Evolutionary conservation across 176 grass and related monocot genomes (phyloP), one percentile per base, ranked within the genome.

Genomic region (Carex myosuroides): DNA sequence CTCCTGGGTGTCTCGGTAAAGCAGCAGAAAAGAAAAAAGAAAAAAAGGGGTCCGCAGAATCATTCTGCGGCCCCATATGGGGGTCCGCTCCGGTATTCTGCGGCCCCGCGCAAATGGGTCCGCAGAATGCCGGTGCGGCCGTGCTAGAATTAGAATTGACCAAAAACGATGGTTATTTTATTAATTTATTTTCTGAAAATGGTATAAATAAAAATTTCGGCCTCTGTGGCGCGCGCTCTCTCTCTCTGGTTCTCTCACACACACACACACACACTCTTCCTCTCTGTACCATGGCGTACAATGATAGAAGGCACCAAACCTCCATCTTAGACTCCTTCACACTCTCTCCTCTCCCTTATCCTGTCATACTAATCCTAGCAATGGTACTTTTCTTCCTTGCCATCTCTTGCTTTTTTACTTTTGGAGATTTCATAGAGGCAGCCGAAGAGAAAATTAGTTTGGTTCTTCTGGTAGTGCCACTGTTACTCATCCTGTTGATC

Each of bases 401-500:
- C 12, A 83, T 68, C 11, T 90, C 88, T 13, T 94, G 88, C 90
- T 92, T 94, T 86, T 92, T 94, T 88, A 88, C 68, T 17, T 92
- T 85, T 84, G 93, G 90, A 79, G 85, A 89, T 33, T 93, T 98
- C 91, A 85, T 95, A 5, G 91, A 95, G 91, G 84, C 84, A 20
- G 88, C 89, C 1, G n/a, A 88, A 88, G 88, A 90, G 90, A 75
- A 89, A 79, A 64, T 95, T 46, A 95, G 86, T 87, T 91, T 89
- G 89, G 65, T 29, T 64, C 86, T 95, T 65, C 89, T 98, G 37
- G 73, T 0, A 29, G 64, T 94, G 55, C 94, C 94, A 42, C 52
- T 98, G 84, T 63, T 87, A 12, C 91, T 97, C 80, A 84, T 98
- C n/a, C 87, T 98, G 72, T 63, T 95, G 85, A 98, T 98, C 84